Conservation (phyloP, 305 asterid species). For the Fraxinus floribunda region DNA sequence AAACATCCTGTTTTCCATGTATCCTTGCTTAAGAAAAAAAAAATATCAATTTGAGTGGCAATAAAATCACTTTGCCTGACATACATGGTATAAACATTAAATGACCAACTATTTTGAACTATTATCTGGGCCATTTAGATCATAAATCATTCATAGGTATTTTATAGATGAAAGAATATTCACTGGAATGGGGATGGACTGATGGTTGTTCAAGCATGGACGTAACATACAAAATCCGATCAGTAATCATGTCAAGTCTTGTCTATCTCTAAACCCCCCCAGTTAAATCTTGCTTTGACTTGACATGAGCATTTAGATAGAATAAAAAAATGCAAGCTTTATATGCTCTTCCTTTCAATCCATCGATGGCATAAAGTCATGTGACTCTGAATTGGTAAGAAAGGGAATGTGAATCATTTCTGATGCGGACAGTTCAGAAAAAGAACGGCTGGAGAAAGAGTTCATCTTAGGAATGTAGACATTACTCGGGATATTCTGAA, state of each 20-base stretch:
- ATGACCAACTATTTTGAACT: not conserved
- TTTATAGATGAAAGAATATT: not conserved
- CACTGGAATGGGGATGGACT: not conserved
- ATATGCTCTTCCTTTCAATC: not conserved
- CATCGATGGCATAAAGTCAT: not conserved
- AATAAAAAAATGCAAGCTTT: not conserved
- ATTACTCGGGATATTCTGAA: not conserved
- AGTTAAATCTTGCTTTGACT: not conserved
- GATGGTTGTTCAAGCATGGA: not conserved
- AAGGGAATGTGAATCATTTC: not conserved
- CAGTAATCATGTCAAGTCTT: not conserved
- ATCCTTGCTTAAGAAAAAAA: too few relatives aligned
- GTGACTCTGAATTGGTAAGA: not conserved
- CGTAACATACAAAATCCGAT: not conserved
- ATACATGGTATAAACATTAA: not conserved
- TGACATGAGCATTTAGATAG: not conserved
- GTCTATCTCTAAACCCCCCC: not conserved
- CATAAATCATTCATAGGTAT: not conserved
- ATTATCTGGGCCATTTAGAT: not conserved
- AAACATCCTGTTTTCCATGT: too few relatives aligned
- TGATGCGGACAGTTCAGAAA: not conserved
- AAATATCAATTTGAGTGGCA: not conserved
- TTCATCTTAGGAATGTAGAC: not conserved
- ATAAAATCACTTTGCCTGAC: not conserved
- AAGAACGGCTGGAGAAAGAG: not conserved